Evolutionary conservation across 2,329 filamentous ascomycete species (phyloP).

Genomic region (Penicillium hesseltinei): DNA sequence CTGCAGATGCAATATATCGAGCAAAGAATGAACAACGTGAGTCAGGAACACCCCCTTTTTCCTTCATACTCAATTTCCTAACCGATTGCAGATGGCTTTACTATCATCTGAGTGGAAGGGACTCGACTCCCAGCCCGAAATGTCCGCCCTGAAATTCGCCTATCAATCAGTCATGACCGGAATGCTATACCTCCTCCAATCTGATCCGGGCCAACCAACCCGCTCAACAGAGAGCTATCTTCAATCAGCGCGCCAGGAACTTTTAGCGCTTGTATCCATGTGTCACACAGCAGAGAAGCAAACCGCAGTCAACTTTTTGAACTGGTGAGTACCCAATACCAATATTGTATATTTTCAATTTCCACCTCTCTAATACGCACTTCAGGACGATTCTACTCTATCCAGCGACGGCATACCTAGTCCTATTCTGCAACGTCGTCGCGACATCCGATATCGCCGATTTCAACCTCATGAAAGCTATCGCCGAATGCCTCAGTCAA

Average conservation of each 20-base stretch:
- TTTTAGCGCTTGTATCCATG: slow-evolving; percentile 18
- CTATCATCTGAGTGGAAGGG: slow-evolving; percentile 19
- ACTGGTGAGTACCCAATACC: slow-evolving; percentile 14
- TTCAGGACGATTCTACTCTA: slow-evolving; percentile 23
- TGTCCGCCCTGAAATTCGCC: slow-evolving; percentile 21
- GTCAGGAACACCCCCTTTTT: not conserved
- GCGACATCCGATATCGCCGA: slow-evolving; percentile 19
- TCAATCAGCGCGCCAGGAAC: slow-evolving; percentile 20
- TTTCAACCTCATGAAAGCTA: slow-evolving; percentile 19
- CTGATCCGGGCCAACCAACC: not conserved
- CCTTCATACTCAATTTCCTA: not conserved
- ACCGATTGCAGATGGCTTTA: slow-evolving; percentile 9
- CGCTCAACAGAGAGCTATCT: slow-evolving; percentile 13
- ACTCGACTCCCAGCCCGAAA: slow-evolving; percentile 18
- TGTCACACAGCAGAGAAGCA: slow-evolving; percentile 18
- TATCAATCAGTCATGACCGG: slow-evolving; percentile 22
- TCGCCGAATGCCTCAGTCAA: slow-evolving; percentile 14
- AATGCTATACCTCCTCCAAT: slow-evolving; percentile 19
- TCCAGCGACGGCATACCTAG: slow-evolving; percentile 24
- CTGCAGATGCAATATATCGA: slow-evolving; percentile 15
- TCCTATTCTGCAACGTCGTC: slow-evolving; percentile 24
- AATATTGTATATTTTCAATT: not conserved
- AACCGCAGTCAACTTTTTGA: slow-evolving; percentile 16
- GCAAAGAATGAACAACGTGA: slow-evolving; percentile 13
- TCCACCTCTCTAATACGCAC: not conserved